phyloP scores from a whole-genome alignment of 106 monocot genomes.

The Hemerocallis citrina region DNA sequence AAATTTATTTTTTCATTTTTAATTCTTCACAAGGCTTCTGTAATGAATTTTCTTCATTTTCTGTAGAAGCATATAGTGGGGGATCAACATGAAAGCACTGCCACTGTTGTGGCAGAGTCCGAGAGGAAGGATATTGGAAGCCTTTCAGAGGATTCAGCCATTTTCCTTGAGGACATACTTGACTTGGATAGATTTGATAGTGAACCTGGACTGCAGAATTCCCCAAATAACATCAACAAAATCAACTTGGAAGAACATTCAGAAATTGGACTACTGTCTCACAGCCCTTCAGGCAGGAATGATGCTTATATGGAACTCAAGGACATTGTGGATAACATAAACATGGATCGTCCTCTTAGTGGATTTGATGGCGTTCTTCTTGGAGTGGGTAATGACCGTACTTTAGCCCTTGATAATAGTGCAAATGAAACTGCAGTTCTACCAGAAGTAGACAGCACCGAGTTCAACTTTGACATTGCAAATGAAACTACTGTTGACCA shows the following conservation, averaged over 20 bases:
- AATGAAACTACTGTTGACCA: constrained; percentile 2
- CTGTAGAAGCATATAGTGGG: neutral
- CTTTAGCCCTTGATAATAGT: neutral
- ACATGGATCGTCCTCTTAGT: neutral
- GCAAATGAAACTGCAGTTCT: neutral
- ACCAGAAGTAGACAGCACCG: neutral
- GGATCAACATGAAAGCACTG: neutral
- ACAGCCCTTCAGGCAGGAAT: constrained; percentile 3
- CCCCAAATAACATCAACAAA: neutral
- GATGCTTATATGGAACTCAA: constrained; percentile 32
- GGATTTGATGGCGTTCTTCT: neutral
- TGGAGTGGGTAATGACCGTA: neutral
- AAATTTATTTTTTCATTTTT: too few species aligned
- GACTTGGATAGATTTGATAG: constrained; percentile 7
- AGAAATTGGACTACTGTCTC: neutral
- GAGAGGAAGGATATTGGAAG: constrained; percentile 6
- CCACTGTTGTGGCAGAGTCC: neutral
- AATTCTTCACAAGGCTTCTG: too few species aligned
- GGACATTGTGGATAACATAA: constrained; percentile 9
- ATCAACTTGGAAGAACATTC: constrained; percentile 4
- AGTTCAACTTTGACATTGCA: constrained; percentile 9
- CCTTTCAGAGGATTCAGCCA: constrained; percentile 1
- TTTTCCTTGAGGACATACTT: constrained; percentile 13
- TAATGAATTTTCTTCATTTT: neutral
- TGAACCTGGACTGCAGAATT: constrained; percentile 8